Conservation (phyloP, 306 rosid species). For the Trifolium dubium region DNA sequence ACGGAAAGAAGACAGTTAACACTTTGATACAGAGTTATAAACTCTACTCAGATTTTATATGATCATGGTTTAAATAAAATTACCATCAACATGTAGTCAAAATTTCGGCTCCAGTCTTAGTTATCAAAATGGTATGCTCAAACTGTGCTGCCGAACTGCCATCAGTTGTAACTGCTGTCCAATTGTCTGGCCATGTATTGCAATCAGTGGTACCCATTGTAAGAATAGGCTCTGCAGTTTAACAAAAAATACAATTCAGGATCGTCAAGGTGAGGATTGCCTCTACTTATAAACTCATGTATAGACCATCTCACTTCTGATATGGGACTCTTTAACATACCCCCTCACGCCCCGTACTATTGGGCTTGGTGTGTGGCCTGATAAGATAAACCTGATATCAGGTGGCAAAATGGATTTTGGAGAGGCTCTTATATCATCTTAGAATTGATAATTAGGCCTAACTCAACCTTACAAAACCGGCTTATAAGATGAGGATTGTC, state of each 20-base stretch:
- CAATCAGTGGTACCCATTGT: conserved; percentile 80
- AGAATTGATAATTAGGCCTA: too few relatives aligned
- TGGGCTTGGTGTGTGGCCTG: too few relatives aligned
- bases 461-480: too few relatives aligned
- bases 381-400: too few relatives aligned
- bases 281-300: too few relatives aligned
- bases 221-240: conserved; percentile 85
- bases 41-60: conserved; percentile 9
- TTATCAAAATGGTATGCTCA: conserved; percentile 94
- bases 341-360: too few relatives aligned
- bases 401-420: too few relatives aligned
- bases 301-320: too few relatives aligned
- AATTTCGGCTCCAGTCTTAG: conserved; percentile 89
- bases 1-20: conserved; percentile 35
- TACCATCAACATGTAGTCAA: conserved; percentile 63
- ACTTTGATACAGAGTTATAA: conserved; percentile 15
- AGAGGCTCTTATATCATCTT: too few relatives aligned
- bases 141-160: conserved; percentile 94
- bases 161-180: conserved; percentile 82
- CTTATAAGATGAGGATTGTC: too few relatives aligned
- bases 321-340: too few relatives aligned
- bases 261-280: background rate
- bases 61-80: background rate
- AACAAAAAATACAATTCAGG: conserved; percentile 21
- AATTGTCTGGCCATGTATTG: conserved; percentile 89